phyloP scores from a whole-genome alignment of 345 rosid species.

The Clarkia xantiana region DNA sequence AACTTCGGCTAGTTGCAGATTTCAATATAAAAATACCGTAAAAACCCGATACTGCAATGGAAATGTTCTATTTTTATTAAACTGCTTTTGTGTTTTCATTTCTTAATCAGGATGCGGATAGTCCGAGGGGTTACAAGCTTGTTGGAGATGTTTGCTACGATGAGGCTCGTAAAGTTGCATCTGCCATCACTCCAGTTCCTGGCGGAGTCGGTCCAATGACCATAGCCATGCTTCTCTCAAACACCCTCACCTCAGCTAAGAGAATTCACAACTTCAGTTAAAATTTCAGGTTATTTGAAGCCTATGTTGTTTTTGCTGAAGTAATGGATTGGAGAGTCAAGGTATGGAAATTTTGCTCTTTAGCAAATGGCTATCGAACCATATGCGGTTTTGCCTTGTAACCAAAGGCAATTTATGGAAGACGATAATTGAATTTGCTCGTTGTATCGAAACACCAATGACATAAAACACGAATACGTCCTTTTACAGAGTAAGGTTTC shows the following conservation, averaged over 20 bases:
- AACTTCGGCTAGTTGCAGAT: too few relatives aligned
- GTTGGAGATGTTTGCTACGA: conserved; percentile 80
- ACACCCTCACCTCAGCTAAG: conserved; percentile 69
- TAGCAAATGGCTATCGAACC: too few relatives aligned
- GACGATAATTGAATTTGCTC: too few relatives aligned
- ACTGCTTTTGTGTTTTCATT: conserved; percentile 3
- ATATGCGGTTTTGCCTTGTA: too few relatives aligned
- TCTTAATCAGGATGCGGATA: conserved; percentile 33
- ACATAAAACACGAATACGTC: too few relatives aligned
- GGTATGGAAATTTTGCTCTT: not conserved
- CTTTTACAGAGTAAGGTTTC: too few relatives aligned
- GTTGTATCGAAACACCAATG: too few relatives aligned
- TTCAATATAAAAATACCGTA: too few relatives aligned
- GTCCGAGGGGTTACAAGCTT: conserved; percentile 49
- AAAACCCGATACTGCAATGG: too few relatives aligned
- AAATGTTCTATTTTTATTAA: not conserved
- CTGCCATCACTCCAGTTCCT: conserved; percentile 72
- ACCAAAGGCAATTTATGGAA: too few relatives aligned
- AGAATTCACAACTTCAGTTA: conserved; percentile 29
- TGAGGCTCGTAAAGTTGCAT: conserved; percentile 61
- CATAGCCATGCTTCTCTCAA: conserved; percentile 75
- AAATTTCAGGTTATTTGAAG: not conserved
- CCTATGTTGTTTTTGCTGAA: too few relatives aligned
- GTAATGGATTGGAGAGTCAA: not conserved
- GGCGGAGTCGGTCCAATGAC: conserved; percentile 97